These are phyloP conservation scores for Talaromyces funiculosus DNA, from an alignment of 2,329 filamentous ascomycete genomes.

Conservation along the genomic window DNA sequence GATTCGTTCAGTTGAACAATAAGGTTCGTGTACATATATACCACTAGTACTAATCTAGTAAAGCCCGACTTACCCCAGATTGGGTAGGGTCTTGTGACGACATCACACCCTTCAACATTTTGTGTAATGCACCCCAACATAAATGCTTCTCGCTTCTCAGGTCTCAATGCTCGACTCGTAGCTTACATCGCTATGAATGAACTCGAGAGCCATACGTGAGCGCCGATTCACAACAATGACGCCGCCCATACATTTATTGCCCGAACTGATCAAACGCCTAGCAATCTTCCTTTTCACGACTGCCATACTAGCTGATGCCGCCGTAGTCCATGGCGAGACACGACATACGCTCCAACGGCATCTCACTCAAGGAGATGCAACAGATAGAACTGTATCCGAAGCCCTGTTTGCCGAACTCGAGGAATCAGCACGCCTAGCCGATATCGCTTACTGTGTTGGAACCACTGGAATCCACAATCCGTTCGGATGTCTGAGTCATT, in stretches of 20 bases:
- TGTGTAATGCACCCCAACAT: neutral
- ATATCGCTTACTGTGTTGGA: constrained; percentile 91
- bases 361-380: neutral
- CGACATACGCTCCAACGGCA: neutral
- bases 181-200: neutral
- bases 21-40: neutral
- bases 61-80: constrained; percentile 1
- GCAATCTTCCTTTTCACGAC: neutral
- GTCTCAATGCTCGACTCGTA: neutral
- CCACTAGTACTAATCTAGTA: constrained; percentile 5
- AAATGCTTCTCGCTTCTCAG: neutral
- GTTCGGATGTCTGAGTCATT: constrained; percentile 79
- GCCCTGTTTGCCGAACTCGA: constrained; percentile 75
- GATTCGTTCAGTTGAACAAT: neutral
- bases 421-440: constrained; percentile 82
- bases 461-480: constrained; percentile 74
- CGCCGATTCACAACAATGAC: neutral
- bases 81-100: constrained; percentile 7
- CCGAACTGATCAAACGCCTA: neutral
- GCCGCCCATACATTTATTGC: neutral
- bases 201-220: neutral
- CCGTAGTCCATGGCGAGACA: neutral
- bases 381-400: constrained; percentile 44
- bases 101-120: neutral
- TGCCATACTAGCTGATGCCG: neutral